These are phyloP conservation scores for Hirschioporus abietinus DNA, from an alignment of 768 basidiomycete species.

Conservation along the genomic window DNA sequence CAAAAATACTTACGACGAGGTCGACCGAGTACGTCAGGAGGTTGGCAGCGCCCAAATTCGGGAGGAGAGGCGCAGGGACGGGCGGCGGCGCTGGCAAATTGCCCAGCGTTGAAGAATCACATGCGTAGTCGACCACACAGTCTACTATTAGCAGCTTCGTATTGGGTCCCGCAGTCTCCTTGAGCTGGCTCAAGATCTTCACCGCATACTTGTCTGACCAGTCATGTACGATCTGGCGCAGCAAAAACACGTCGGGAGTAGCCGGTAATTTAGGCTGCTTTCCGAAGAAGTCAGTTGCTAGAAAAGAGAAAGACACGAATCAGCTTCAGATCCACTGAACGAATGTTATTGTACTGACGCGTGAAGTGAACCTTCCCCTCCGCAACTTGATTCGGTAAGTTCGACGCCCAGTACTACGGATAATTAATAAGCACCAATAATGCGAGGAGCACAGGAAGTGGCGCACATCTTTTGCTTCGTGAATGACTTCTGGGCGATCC, in stretches of 20 bases:
- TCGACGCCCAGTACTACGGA: constrained; percentile 20
- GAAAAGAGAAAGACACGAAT: not conserved
- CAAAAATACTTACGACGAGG: constrained; percentile 12
- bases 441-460: not conserved
- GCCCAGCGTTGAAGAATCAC: constrained; percentile 12
- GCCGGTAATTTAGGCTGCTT: constrained; percentile 21
- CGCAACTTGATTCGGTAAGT: constrained; percentile 18
- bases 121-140: constrained; percentile 18
- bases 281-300: constrained; percentile 21
- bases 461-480: constrained; percentile 18
- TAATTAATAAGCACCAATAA: not conserved
- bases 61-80: constrained; percentile 20
- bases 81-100: constrained; percentile 11
- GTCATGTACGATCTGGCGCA: constrained; percentile 25
- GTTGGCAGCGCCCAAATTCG: constrained; percentile 17
- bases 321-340: not conserved
- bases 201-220: constrained; percentile 27
- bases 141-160: constrained; percentile 24
- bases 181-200: constrained; percentile 21
- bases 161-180: constrained; percentile 17
- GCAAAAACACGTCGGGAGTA: constrained; percentile 22
- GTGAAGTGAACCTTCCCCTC: constrained; percentile 19
- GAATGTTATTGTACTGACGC: constrained; percentile 13
- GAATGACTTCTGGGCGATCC: constrained; percentile 23
- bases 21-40: constrained; percentile 15